These are phyloP conservation scores for Coemansia sp. DNA, from an alignment of 192 early-diverging fungal genomes.

Conservation along the genomic window DNA sequence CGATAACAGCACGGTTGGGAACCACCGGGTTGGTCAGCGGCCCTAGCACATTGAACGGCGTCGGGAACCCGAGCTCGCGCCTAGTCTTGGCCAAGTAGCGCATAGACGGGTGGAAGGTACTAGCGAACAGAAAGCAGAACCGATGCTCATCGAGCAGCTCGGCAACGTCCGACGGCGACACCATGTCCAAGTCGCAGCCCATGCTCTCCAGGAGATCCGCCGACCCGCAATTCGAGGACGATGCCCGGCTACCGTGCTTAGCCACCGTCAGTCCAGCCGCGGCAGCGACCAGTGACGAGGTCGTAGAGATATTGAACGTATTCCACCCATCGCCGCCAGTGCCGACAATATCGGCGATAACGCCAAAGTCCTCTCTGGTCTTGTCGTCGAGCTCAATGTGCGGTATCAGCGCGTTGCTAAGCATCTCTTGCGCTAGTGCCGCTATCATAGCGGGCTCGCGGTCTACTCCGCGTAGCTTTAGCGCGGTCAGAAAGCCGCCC, in stretches of 20 bases:
- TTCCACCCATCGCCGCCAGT: constrained; percentile 96
- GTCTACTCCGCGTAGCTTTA: constrained; percentile 70
- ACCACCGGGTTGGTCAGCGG: constrained; percentile 87
- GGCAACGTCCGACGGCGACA: constrained; percentile 65
- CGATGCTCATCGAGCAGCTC: constrained; percentile 58
- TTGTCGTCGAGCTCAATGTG: constrained; percentile 50
- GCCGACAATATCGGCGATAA: constrained; percentile 86
- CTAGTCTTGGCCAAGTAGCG: constrained; percentile 70
- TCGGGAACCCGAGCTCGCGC: constrained; percentile 84
- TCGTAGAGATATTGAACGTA: constrained; percentile 95
- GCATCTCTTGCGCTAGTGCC: constrained; percentile 73
- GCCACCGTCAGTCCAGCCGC: constrained; percentile 87
- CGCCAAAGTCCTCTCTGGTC: constrained; percentile 23
- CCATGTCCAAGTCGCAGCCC: constrained; percentile 67
- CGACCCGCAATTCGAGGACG: constrained; percentile 86
- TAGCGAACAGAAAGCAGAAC: constrained; percentile 93
- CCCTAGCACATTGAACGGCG: constrained; percentile 90
- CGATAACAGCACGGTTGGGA: constrained; percentile 76
- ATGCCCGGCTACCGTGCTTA: constrained; percentile 93
- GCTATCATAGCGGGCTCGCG: constrained; percentile 74
- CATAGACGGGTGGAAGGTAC: constrained; percentile 89
- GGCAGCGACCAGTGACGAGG: constrained; percentile 84
- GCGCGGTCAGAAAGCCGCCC: constrained; percentile 75
- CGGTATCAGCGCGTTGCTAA: constrained; percentile 63
- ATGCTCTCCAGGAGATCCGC: constrained; percentile 88